Evolutionary conservation across 1,284 basidiomycete species (phyloP).

Genomic region (Heliocybe sulcata): DNA sequence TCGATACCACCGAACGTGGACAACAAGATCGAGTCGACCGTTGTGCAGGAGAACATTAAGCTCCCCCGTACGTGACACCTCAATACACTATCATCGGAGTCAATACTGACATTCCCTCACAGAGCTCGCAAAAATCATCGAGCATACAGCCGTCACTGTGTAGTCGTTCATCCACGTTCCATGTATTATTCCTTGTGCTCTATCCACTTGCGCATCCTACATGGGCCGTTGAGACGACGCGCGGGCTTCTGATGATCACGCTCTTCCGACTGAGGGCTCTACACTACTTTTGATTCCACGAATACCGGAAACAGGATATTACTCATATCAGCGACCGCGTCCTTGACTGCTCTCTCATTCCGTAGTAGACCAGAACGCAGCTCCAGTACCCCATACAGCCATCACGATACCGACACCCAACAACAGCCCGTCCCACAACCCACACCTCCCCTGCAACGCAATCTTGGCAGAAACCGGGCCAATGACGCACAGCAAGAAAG

Average conservation of each 20-base stretch:
- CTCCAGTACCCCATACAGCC: conserved; percentile 75
- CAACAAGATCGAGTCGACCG: conserved; percentile 92
- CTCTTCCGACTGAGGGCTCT: too few relatives aligned
- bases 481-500: conserved; percentile 80
- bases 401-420: conserved; percentile 54
- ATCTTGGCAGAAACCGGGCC: conserved; percentile 67
- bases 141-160: conserved; percentile 46
- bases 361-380: conserved; percentile 43
- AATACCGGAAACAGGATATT: too few relatives aligned
- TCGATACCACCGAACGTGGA: conserved; percentile 83
- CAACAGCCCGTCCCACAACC: conserved; percentile 45
- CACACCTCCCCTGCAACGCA: conserved; percentile 42
- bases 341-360: conserved; percentile 7
- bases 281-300: too few relatives aligned
- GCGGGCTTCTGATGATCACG: too few relatives aligned
- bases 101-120: conserved; percentile 9
- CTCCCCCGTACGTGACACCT: conserved; percentile 68
- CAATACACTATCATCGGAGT: conserved; percentile 5
- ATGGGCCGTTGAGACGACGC: too few relatives aligned
- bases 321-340: too few relatives aligned
- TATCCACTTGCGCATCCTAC: background rate
- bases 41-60: conserved; percentile 87
- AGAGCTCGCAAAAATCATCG: conserved; percentile 84
- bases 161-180: conserved; percentile 1
- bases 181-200: background rate